phyloP scores from a whole-genome alignment of 2,329 filamentous ascomycete genomes.

The Cryoendolithus antarcticus region DNA sequence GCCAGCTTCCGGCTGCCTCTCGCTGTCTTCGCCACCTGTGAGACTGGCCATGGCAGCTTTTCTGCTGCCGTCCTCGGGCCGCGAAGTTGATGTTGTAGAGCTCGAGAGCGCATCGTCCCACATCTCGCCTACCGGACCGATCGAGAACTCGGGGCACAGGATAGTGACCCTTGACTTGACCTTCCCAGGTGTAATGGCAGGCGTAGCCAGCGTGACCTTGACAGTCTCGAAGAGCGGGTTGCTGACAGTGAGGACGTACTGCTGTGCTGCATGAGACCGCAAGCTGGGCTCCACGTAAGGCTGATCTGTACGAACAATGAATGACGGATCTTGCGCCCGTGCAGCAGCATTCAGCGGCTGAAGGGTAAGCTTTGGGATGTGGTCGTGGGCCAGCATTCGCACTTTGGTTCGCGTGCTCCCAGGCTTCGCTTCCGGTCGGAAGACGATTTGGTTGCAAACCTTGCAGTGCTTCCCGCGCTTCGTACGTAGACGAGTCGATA shows the following conservation, averaged over 20 bases:
- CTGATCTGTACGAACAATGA: conserved; percentile 13
- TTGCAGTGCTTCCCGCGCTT: conserved; percentile 92
- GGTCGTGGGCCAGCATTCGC: conserved; percentile 68
- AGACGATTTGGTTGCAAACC: conserved; percentile 85
- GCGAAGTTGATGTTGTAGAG: conserved; percentile 7
- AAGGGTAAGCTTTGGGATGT: conserved; percentile 73
- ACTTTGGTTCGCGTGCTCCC: conserved; percentile 85
- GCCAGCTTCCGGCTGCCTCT: conserved; percentile 64
- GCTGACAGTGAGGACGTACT: conserved; percentile 80
- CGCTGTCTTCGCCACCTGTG: conserved; percentile 30
- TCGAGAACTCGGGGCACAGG: conserved; percentile 84
- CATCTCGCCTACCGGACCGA: conserved; percentile 87
- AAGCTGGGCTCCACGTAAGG: conserved; percentile 8
- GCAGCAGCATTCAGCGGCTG: conserved; percentile 37
- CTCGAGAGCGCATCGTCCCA: conserved; percentile 74
- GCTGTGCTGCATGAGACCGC: conserved; percentile 41
- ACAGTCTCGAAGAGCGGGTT: conserved; percentile 92
- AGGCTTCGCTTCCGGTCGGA: conserved; percentile 85
- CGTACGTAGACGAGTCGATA: conserved; percentile 71
- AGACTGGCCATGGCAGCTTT: conserved; percentile 20
- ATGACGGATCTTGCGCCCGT: conserved; percentile 12
- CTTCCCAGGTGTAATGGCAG: conserved; percentile 62
- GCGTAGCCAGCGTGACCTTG: conserved; percentile 76
- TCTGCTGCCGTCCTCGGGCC: conserved; percentile 12
- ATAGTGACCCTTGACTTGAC: conserved; percentile 76